Evolutionary conservation across 768 basidiomycete species (phyloP), one percentile per base, ranked within the genome.

Genomic region (Nidularia sp.): DNA sequence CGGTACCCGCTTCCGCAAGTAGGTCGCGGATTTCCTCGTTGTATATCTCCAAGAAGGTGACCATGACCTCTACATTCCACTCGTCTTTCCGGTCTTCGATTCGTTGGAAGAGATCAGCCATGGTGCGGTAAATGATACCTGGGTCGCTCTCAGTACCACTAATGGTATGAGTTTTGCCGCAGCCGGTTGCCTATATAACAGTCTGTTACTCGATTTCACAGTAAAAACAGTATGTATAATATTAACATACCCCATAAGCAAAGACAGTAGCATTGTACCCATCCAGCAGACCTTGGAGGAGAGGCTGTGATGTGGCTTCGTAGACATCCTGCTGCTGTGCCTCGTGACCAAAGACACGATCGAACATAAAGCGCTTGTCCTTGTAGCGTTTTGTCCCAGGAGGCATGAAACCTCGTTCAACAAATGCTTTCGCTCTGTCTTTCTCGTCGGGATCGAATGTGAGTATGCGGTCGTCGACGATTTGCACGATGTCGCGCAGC

Each of bases 141-240:
- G 92, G 93, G 66, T 96, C 89, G 18, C 67, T 65, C 44, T 88
- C 86, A 35, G 90, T 88, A 52, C 96, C 96, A 61, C 93, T 97
- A 67, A 99, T 98, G 15, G 97, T 99, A 69, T 98, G 95, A 4
- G 97, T 99, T 71, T 99, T 99, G 57, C 97, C 97, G 66, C 97
- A 98, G n/a, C 97, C 97, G n/a, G 97, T 98, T 22, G 97, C 97
- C 97, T 98, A 62, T 8, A 45, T 15, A 42, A 52, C 25, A 34
- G 44, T 39, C 15, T 39, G 55, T 49, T 46, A 57, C 62, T 50
- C 47, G 18, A 18, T 56, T 45, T 31, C 57, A 50, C 49, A 25
- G 48, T 46, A 48, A 47, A 29, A 53, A 31, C 18, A 50, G 15
- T 36, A 35, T 6, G 47, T 52, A 48, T 48, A 34, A 48, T 18